Evolutionary conservation across 179 eudicot species (phyloP).

Genomic region (Monotropa hypopitys): DNA sequence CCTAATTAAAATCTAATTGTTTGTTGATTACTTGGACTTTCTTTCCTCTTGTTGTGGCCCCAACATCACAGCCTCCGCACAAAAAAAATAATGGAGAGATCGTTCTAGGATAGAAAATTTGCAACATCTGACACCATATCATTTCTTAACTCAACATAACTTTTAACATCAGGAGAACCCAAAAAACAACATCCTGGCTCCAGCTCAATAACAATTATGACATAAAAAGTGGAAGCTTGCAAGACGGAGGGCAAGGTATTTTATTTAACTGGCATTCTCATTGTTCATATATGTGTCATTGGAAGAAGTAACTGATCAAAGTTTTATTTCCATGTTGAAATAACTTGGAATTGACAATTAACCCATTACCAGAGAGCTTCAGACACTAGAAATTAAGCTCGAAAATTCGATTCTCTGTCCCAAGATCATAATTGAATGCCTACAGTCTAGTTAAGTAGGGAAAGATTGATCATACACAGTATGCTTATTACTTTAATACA

Average conservation of each 20-base stretch:
- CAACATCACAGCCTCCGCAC: neutral
- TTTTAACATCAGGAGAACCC: neutral
- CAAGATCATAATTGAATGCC: neutral
- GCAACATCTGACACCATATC: neutral
- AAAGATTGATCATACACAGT: neutral
- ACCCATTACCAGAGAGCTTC: neutral
- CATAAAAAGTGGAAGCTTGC: neutral
- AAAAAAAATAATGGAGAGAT: neutral
- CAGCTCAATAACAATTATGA: neutral
- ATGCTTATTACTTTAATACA: conserved; percentile 4
- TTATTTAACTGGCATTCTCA: neutral
- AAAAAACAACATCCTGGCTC: neutral
- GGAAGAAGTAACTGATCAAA: neutral
- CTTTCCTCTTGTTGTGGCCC: neutral
- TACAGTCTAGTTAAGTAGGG: neutral
- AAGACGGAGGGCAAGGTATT: neutral
- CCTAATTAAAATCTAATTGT: neutral
- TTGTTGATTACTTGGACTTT: neutral
- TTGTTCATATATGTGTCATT: neutral
- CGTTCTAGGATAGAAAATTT: neutral
- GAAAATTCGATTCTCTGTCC: neutral
- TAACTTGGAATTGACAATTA: neutral
- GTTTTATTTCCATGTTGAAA: neutral
- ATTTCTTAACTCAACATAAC: neutral
- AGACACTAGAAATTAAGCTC: neutral